Conservation (phyloP, 352 stramenopile species). For the Globisporangium polare region DNA sequence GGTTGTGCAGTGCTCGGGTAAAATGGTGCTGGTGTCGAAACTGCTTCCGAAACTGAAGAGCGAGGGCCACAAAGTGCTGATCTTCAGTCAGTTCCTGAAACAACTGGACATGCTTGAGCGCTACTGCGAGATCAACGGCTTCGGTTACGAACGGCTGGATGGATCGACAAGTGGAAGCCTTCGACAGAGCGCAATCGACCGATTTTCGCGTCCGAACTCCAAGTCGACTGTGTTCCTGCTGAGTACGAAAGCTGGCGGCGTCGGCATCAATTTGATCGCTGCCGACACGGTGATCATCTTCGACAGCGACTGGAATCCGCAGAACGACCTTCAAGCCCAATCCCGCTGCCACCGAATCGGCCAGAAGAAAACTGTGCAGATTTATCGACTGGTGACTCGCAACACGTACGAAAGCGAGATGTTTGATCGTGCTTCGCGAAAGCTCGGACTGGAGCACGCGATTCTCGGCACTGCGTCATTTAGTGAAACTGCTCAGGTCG, state of each 20-base stretch:
- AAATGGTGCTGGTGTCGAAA: constrained; percentile 90
- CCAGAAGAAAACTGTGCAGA: constrained; percentile 97
- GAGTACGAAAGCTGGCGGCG: constrained; percentile 96
- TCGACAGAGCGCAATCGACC: constrained; percentile 94
- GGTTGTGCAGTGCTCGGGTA: constrained; percentile 80
- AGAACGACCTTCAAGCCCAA: constrained; percentile 89
- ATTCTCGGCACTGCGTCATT: constrained; percentile 94
- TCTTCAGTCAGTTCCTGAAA: constrained; percentile 95
- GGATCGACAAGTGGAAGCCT: constrained; percentile 86
- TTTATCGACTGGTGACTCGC: constrained; percentile 97
- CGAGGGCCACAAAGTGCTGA: constrained; percentile 93
- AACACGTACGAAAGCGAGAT: constrained; percentile 99
- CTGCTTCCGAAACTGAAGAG: constrained; percentile 88
- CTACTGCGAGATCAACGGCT: constrained; percentile 89
- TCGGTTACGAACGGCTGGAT: constrained; percentile 89
- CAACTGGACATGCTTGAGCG: constrained; percentile 93
- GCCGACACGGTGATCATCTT: constrained; percentile 99
- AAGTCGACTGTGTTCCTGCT: constrained; percentile 99
- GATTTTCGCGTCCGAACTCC: constrained; percentile 93
- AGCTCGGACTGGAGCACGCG: constrained; percentile 98
- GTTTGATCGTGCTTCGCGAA: constrained; percentile 97
- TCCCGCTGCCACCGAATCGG: constrained; percentile 97
- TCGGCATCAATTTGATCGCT: constrained; percentile 98
- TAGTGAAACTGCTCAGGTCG: constrained; percentile 87
- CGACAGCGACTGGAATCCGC: constrained; percentile 99